Base-by-base conservation (phyloP, 2,329 filamentous ascomycete species). In the Microcyclospora pomicola region DNA sequence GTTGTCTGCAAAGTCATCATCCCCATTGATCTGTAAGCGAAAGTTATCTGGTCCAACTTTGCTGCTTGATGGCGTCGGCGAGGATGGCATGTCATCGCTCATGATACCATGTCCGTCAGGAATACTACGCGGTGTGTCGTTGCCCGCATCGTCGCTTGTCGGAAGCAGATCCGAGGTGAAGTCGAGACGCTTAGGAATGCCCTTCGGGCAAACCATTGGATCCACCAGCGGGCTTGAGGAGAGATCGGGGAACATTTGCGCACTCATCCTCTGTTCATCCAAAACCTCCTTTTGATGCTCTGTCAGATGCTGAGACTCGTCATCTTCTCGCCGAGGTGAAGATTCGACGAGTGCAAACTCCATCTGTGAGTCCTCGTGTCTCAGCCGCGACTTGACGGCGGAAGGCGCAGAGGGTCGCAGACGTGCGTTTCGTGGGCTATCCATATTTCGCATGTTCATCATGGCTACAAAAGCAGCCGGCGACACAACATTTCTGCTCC, bases 281-380 rank as follows among this genome's bases (percentile, higher is more conserved):
- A 77, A 73, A 31, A 88, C 75, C 50, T 93, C 84, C 50, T 71
- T 79, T 55, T 93, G 85, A 32, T 76, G 73, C 28, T 87, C 82
- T 0, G 85, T 93, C 35, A 93, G 63, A 13, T 77, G 61, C 49
- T 91, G 84, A 0, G 81, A 84, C 39, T 83, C 77, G 2, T 69
- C 53, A 3, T 53, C 48, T 14, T 56, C 54, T 0, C 58, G 60
- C 11, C 62, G 59, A 4, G 67, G 61, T 2, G 69, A 62, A 0
- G 77, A 74, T 24, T 73, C 70, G 34, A 88, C 79, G 0, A 75
- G 63, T 2, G 79, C 74, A 51, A 91, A 91, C 32, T 82, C 71
- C 16, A 92, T 71, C 51, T 92, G 85, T 0, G 84, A 92, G 58
- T 92, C 73, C 44, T 93, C 75, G 49, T 93, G 85, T 27, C 81